Evolutionary conservation across 495 filamentous ascomycete species (phyloP).

Genomic region (Zalerion maritima): DNA sequence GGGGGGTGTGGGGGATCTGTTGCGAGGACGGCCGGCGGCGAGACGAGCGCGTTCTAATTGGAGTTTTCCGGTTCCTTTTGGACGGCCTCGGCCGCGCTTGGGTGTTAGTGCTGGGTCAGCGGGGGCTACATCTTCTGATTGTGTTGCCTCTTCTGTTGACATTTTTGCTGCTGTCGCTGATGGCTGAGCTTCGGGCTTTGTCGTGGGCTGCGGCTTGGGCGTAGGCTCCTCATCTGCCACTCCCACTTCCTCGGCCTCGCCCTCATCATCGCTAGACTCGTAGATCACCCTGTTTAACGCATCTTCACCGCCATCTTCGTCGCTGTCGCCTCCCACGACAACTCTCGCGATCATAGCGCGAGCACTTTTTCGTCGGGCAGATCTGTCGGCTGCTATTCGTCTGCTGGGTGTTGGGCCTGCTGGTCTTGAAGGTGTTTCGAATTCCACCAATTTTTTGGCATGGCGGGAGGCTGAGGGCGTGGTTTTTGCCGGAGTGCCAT

Average conservation of each 20-base stretch:
- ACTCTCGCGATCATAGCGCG: conserved; percentile 54
- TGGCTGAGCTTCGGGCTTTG: conserved; percentile 14
- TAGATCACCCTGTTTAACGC: conserved; percentile 60
- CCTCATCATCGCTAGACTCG: conserved; percentile 36
- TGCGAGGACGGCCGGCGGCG: conserved; percentile 25
- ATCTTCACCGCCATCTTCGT: conserved; percentile 61
- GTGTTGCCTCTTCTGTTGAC: conserved; percentile 23
- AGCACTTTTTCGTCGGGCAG: conserved; percentile 75
- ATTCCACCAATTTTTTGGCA: conserved; percentile 4
- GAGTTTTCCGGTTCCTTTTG: conserved; percentile 33
- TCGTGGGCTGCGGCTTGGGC: conserved; percentile 16
- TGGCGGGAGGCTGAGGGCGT: background rate
- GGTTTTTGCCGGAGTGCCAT: background rate
- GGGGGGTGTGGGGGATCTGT: conserved; percentile 66
- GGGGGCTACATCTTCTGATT: conserved; percentile 16
- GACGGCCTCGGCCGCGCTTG: conserved; percentile 44
- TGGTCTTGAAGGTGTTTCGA: conserved; percentile 1
- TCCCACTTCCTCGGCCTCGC: conserved; percentile 27
- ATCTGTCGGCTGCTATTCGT: conserved; percentile 58
- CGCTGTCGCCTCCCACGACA: conserved; percentile 47
- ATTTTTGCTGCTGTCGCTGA: conserved; percentile 9
- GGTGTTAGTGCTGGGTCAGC: conserved; percentile 22
- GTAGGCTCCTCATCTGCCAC: conserved; percentile 16
- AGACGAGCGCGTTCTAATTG: conserved; percentile 10
- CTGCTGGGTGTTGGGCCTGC: conserved; percentile 33